A percentile compares a stretch with the other conserved stretches of the same genome.
Evolutionary conservation across 2,329 filamentous ascomycete species (phyloP).

Genomic region (Colletotrichum melonis): DNA sequence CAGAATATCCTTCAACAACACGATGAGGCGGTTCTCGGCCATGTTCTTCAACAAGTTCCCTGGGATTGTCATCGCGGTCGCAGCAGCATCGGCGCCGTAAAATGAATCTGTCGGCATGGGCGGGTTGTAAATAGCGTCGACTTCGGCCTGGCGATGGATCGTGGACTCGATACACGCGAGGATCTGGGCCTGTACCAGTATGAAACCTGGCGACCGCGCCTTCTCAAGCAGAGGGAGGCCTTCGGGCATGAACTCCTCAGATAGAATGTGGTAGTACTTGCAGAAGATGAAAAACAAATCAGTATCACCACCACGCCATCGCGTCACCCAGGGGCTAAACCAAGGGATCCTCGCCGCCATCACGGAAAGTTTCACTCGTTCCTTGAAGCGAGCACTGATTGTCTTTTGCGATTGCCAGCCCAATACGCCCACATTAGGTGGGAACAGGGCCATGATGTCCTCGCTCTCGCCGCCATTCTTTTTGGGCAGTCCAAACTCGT

Average conservation of each 20-base stretch:
- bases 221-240: conserved; percentile 65
- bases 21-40: conserved; percentile 88
- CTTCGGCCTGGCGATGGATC: conserved; percentile 77
- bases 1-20: conserved; percentile 84
- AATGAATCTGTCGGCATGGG: conserved; percentile 55
- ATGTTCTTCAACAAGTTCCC: conserved; percentile 81
- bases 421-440: conserved; percentile 69
- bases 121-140: conserved; percentile 57
- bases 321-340: conserved; percentile 85
- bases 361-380: conserved; percentile 72
- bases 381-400: conserved; percentile 69
- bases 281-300: conserved; percentile 93
- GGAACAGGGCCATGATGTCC: conserved; percentile 76
- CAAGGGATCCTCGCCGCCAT: conserved; percentile 81
- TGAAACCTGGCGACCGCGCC: conserved; percentile 78
- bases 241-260: conserved; percentile 76
- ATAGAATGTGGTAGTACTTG: conserved; percentile 86
- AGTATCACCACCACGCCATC: conserved; percentile 89
- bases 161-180: conserved; percentile 84
- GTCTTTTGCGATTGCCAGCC: conserved; percentile 65
- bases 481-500: conserved; percentile 74
- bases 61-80: conserved; percentile 71
- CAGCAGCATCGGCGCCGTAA: conserved; percentile 72
- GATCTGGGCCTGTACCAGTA: conserved; percentile 85
- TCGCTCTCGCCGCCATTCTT: conserved; percentile 67